These are phyloP conservation scores for Chrysophaeum taylorii DNA, from an alignment of 352 stramenopile species.

Conservation along the genomic window DNA sequence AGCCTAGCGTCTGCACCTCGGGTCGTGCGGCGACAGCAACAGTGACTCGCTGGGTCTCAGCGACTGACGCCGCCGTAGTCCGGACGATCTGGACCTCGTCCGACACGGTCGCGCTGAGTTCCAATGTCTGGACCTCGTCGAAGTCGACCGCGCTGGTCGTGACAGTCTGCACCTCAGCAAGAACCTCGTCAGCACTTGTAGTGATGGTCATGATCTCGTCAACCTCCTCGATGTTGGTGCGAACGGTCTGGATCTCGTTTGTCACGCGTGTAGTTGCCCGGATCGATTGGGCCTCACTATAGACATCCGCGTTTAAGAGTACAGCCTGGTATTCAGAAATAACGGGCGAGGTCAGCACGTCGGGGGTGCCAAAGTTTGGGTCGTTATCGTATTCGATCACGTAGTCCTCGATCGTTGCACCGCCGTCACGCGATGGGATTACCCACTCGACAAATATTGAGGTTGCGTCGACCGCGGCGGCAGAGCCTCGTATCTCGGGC, in stretches of 20 bases:
- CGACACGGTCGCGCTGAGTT: conserved; percentile 62
- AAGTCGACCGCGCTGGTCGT: conserved; percentile 75
- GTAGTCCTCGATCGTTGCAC: conserved; percentile 72
- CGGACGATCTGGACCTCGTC: conserved; percentile 80
- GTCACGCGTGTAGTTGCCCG: conserved; percentile 78
- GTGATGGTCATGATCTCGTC: conserved; percentile 79
- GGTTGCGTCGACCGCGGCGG: conserved; percentile 50
- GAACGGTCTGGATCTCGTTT: conserved; percentile 89
- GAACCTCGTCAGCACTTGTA: conserved; percentile 58
- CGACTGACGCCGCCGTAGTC: conserved; percentile 52
- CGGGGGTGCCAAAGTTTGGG: conserved; percentile 53
- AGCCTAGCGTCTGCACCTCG: conserved; percentile 68
- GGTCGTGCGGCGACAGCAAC: conserved; percentile 52
- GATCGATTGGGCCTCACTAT: conserved; percentile 83
- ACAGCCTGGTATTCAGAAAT: conserved; percentile 78
- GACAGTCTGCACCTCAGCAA: conserved; percentile 80
- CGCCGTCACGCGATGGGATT: conserved; percentile 77
- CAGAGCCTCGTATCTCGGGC: conserved; percentile 40
- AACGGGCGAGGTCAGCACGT: conserved; percentile 63
- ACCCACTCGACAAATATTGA: conserved; percentile 67
- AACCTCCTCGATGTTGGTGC: conserved; percentile 62
- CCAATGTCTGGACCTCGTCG: conserved; percentile 75
- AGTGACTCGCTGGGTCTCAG: conserved; percentile 71
- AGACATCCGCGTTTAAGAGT: conserved; percentile 56
- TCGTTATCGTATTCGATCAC: conserved; percentile 75